Conservation (phyloP, 495 filamentous ascomycete species). For the Rostrohypoxylon terebratum region DNA sequence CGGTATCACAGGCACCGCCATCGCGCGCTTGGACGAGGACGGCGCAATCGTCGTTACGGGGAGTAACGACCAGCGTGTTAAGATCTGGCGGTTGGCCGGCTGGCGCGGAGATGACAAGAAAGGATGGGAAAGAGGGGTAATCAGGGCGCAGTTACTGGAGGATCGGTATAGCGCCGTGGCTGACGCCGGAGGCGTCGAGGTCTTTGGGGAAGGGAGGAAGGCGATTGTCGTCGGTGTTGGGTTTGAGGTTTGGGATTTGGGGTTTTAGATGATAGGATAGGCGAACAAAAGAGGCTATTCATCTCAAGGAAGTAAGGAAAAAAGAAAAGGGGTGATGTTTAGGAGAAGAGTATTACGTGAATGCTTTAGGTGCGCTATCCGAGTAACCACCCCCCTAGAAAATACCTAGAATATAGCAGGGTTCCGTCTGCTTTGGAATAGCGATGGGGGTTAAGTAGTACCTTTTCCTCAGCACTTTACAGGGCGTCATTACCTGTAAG, state of each 20-base stretch:
- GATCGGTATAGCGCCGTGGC: slow-evolving; percentile 73
- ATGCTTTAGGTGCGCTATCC: neutral
- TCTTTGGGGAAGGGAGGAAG: slow-evolving; percentile 28
- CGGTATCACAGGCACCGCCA: slow-evolving; percentile 74
- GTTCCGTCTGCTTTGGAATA: too few relatives aligned
- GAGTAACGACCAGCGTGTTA: slow-evolving; percentile 85
- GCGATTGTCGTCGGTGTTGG: slow-evolving; percentile 63
- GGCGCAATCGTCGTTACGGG: slow-evolving; percentile 64
- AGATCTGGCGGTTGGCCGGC: slow-evolving; percentile 70
- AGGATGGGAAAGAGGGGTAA: slow-evolving; percentile 9
- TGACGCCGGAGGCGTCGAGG: slow-evolving; percentile 59
- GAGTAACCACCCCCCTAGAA: too few relatives aligned
- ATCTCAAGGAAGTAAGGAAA: neutral
- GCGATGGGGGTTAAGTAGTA: too few relatives aligned
- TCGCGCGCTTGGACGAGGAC: slow-evolving; percentile 51
- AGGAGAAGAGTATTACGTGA: neutral
- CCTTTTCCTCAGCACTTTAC: neutral
- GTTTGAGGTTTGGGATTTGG: slow-evolving; percentile 58
- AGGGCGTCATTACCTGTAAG: too few relatives aligned
- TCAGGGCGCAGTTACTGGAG: slow-evolving; percentile 59
- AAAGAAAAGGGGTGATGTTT: neutral
- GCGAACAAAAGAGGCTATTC: slow-evolving; percentile 39
- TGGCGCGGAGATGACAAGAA: slow-evolving; percentile 20
- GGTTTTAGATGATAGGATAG: slow-evolving; percentile 43
- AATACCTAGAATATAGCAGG: too few relatives aligned